Base-by-base conservation (phyloP, 2,329 filamentous ascomycete genomes). In the Cadophora malorum region DNA sequence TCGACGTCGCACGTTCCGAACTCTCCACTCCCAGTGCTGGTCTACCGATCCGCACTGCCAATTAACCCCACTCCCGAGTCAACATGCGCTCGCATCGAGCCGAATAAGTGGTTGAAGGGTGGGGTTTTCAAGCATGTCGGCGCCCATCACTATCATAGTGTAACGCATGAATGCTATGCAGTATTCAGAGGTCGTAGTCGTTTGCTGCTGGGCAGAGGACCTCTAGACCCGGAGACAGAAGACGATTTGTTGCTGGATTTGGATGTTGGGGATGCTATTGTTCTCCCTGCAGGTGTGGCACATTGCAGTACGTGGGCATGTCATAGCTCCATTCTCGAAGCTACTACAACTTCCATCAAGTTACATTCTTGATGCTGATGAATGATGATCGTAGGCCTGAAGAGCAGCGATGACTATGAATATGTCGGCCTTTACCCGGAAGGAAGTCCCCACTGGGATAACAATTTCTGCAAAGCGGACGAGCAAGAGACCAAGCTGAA, bases 91-190 rank as follows among this genome's bases (percentile, higher is more conserved):
- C 58, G 65, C 25, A 73, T 79, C 31, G 76, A 79, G 67, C 69
- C 65, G 19, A 76, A 79, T 66, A 70, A 73, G 25, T 79, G 78
- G 78, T 70, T 77, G 53, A 78, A 79, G 64, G 71, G 69, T 6
- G 69, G 72, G 21, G 68, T 74, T 9, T 74, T 74, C 66, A 73
- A 71, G 28, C 71, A 73, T 58, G 69, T 69, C 38, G 25, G 63
- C 10, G 64, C 68, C 16, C 71, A 73, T 64, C 71, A 73, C 49
- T 79, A 78, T 66, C 79, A 80, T 70, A 76, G 76, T 28, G 78
- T 79, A 25, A 78, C 77, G 2, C 78, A 80, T 70, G 78, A 80
- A 70, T 79, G 78, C 67, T 80, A 80, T 67, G 78, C 78, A 23
- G 70, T 77, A 10, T 74, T 77, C 56, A 74, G 69, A 50, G 78